These are phyloP conservation scores for Tricholoma saponaceum DNA, from an alignment of 768 basidiomycete genomes.

Conservation along the genomic window DNA sequence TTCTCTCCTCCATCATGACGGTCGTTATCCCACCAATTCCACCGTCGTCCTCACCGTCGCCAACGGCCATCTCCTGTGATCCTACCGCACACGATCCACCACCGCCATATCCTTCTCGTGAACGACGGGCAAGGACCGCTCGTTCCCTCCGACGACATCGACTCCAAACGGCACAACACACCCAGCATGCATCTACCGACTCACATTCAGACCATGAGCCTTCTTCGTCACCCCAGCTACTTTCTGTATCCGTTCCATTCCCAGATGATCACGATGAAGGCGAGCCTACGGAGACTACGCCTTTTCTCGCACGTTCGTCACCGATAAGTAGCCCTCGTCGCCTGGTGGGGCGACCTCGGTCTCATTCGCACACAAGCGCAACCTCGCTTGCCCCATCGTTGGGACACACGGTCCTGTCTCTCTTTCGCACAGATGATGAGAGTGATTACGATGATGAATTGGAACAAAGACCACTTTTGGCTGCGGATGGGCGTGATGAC, in stretches of 20 bases:
- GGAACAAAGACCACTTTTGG: constrained; percentile 11
- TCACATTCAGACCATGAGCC: constrained; percentile 32
- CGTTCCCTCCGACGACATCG: constrained; percentile 26
- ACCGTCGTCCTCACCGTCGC: not conserved
- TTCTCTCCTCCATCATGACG: not conserved
- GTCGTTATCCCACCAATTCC: not conserved
- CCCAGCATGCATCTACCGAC: constrained; percentile 28
- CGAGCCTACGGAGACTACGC: constrained; percentile 44
- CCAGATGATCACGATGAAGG: constrained; percentile 21
- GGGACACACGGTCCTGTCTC: constrained; percentile 62
- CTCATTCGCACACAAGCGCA: constrained; percentile 54
- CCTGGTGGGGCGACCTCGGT: constrained; percentile 38
- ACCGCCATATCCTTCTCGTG: constrained; percentile 60
- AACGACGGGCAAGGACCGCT: constrained; percentile 36
- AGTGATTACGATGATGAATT: constrained; percentile 30
- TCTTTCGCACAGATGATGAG: constrained; percentile 53
- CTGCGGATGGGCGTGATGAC: constrained; percentile 7
- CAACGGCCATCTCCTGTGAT: not conserved
- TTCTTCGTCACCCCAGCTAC: constrained; percentile 19
- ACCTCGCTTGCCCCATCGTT: constrained; percentile 59
- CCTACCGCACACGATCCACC: constrained; percentile 50
- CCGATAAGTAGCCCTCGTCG: constrained; percentile 19
- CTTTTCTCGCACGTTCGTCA: constrained; percentile 34
- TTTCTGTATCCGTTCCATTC: not conserved
- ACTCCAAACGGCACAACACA: constrained; percentile 22